A percentile compares a stretch with the other conserved stretches of the same genome.
phyloP scores from a whole-genome alignment of 176 grass and related monocot genomes.

The Triticum turgidum region DNA sequence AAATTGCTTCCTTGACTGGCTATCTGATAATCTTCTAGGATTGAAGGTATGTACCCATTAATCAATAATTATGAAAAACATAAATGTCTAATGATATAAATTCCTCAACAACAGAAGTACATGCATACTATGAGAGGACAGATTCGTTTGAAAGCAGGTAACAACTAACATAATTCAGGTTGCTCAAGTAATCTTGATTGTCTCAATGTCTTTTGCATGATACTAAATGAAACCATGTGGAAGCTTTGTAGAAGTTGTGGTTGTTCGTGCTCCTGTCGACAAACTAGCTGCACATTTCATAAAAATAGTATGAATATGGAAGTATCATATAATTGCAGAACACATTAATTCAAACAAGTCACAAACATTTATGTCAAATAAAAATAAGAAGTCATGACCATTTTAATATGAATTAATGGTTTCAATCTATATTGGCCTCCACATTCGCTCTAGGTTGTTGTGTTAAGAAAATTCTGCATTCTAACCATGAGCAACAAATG shows the following conservation, averaged over 20 bases:
- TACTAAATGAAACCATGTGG: not conserved
- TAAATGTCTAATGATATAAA: too few species aligned
- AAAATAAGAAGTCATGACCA: too few species aligned
- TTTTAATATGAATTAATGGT: too few species aligned
- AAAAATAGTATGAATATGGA: not conserved
- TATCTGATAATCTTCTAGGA: not conserved
- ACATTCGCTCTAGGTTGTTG: too few species aligned
- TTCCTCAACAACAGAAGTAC: too few species aligned
- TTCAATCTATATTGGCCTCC: too few species aligned
- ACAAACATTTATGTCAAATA: not conserved
- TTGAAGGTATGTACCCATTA: not conserved
- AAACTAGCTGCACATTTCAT: not conserved
- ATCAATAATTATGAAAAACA: not conserved
- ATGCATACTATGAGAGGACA: not conserved
- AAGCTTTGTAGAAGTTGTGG: not conserved
- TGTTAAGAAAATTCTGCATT: not conserved
- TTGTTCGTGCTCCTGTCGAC: not conserved
- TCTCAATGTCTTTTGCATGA: not conserved
- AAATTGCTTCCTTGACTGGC: not conserved
- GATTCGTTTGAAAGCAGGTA: not conserved
- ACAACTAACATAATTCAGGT: not conserved
- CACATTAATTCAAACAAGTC: not conserved
- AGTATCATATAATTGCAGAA: not conserved
- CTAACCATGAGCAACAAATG: not conserved
- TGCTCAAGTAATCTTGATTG: not conserved